Evolutionary conservation across 257 asterid species (phyloP).

Genomic region (Penstemon newberryi): DNA sequence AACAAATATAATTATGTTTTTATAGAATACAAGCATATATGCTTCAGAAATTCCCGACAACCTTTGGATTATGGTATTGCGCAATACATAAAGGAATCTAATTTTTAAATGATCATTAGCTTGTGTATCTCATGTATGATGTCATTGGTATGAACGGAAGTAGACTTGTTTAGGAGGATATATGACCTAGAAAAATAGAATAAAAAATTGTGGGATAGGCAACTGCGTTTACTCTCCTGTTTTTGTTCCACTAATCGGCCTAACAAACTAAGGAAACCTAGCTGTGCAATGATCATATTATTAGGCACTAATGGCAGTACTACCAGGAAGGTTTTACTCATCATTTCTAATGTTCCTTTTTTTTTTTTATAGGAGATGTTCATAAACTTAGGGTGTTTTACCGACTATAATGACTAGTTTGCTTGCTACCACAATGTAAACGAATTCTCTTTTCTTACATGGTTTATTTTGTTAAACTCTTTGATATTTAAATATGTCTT

Average conservation of each 20-base stretch:
- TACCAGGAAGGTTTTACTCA: conserved; percentile 3
- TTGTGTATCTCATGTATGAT: background rate
- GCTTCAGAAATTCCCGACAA: conserved; percentile 12
- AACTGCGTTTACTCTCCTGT: background rate
- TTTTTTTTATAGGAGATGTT: background rate
- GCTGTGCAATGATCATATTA: background rate
- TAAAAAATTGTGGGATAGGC: background rate
- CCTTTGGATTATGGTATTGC: background rate
- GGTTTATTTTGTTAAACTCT: conserved; percentile 12
- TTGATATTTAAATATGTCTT: conserved; percentile 7
- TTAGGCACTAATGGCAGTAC: background rate
- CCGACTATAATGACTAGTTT: conserved; percentile 12
- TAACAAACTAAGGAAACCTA: conserved; percentile 3
- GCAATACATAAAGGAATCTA: background rate
- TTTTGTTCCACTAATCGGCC: conserved; percentile 7
- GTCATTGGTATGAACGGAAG: background rate
- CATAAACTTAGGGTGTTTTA: conserved; percentile 17
- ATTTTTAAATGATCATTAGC: background rate
- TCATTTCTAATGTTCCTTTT: conserved; percentile 2
- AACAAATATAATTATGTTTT: background rate
- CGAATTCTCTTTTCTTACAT: conserved; percentile 2
- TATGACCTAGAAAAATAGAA: background rate
- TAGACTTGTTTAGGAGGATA: background rate
- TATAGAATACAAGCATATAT: background rate
- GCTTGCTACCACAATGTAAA: background rate